phyloP scores from a whole-genome alignment of 2,329 filamentous ascomycete genomes.

The Colletotrichum karsti region DNA sequence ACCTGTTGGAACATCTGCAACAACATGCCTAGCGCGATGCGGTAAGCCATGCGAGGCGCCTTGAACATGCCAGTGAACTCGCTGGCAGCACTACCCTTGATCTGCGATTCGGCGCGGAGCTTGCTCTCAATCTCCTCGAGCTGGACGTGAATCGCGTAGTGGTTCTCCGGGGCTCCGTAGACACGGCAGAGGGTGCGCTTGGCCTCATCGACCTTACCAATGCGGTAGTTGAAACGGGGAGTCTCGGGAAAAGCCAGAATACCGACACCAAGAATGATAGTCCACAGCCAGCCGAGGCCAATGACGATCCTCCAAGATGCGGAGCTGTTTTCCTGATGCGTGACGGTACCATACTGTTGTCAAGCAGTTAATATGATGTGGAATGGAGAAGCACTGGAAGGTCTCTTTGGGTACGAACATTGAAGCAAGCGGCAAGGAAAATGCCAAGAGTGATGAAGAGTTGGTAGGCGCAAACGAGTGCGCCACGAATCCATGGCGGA shows the following conservation, averaged over 20 bases:
- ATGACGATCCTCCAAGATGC: conserved; percentile 70
- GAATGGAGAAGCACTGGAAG: too few relatives aligned
- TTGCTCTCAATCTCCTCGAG: conserved; percentile 63
- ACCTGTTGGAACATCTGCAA: conserved; percentile 75
- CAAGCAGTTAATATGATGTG: neutral
- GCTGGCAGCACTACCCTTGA: conserved; percentile 49
- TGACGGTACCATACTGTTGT: conserved; percentile 63
- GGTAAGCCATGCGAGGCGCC: conserved; percentile 70
- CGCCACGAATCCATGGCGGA: conserved; percentile 71
- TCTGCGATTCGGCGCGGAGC: conserved; percentile 54
- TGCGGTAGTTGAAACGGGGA: conserved; percentile 59
- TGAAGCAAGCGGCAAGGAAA: conserved; percentile 66
- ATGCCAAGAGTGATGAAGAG: conserved; percentile 78
- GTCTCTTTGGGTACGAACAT: conserved; percentile 39
- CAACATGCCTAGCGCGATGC: conserved; percentile 66
- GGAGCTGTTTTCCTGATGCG: conserved; percentile 52
- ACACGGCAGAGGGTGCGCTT: conserved; percentile 56
- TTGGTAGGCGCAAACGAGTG: conserved; percentile 74
- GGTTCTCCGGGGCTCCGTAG: conserved; percentile 53
- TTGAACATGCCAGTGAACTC: conserved; percentile 69
- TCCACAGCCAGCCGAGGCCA: conserved; percentile 60
- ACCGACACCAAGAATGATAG: conserved; percentile 54
- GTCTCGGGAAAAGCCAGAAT: conserved; percentile 62
- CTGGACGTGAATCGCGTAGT: conserved; percentile 55
- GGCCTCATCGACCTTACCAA: conserved; percentile 55